A percentile compares a stretch with the other conserved stretches of the same genome.
Evolutionary conservation across 2,329 filamentous ascomycete species (phyloP).

Genomic region (Fusarium xylarioides): DNA sequence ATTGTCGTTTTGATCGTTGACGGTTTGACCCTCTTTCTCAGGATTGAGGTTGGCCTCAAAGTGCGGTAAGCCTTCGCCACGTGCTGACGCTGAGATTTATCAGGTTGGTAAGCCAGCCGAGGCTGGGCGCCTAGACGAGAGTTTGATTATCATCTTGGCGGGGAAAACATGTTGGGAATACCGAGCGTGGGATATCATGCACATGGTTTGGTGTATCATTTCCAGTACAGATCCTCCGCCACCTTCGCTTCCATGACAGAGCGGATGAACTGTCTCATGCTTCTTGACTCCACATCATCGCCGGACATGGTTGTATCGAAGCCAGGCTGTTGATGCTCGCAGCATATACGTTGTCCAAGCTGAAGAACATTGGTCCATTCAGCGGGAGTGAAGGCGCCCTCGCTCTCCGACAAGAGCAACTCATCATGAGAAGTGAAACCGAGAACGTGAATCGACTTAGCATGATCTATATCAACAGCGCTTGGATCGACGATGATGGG

Average conservation of each 20-base stretch:
- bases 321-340: constrained; percentile 50
- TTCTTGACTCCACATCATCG: constrained; percentile 52
- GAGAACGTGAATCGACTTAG: constrained; percentile 81
- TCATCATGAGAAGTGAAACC: constrained; percentile 80
- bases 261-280: constrained; percentile 69
- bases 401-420: constrained; percentile 81
- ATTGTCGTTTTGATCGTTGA: constrained; percentile 12
- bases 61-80: constrained; percentile 13
- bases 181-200: constrained; percentile 14
- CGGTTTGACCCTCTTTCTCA: constrained; percentile 29
- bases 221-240: constrained; percentile 65
- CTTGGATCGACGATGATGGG: constrained; percentile 68
- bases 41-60: constrained; percentile 25
- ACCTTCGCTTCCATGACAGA: constrained; percentile 67
- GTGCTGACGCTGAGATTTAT: constrained; percentile 21
- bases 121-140: constrained; percentile 21
- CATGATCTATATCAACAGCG: constrained; percentile 66
- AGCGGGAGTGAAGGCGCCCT: constrained; percentile 78
- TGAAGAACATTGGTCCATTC: constrained; percentile 79
- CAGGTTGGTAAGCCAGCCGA: constrained; percentile 13
- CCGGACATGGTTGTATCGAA: constrained; percentile 58
- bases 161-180: constrained; percentile 6
- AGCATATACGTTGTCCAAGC: constrained; percentile 73
- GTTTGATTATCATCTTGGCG: constrained; percentile 32
- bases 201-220: constrained; percentile 47